Percentiles rank a stretch among this genome's conserved stretches.
Conservation (phyloP, 768 basidiomycete genomes). For the Mycena venus region DNA sequence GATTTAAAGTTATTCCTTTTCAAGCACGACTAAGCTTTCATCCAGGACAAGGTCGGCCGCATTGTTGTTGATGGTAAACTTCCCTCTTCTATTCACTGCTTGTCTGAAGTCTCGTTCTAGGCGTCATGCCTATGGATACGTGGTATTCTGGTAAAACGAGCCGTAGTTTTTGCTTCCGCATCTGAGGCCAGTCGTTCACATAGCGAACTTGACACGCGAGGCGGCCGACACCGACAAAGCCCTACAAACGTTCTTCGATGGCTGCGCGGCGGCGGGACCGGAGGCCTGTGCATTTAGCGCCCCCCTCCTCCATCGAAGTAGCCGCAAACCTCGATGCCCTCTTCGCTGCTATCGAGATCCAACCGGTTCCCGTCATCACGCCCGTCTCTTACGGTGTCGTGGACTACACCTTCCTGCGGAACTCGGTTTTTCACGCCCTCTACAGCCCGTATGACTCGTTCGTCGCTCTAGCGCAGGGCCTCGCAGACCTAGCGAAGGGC, state of each 20-base stretch:
- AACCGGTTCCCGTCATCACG: constrained; percentile 50
- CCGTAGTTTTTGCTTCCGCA: neutral
- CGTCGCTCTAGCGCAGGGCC: constrained; percentile 46
- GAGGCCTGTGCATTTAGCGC: constrained; percentile 53
- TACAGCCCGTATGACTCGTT: constrained; percentile 52
- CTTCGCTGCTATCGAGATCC: constrained; percentile 41
- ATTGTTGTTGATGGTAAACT: constrained; percentile 18
- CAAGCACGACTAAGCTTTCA: neutral
- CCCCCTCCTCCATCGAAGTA: constrained; percentile 48
- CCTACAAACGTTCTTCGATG: constrained; percentile 49
- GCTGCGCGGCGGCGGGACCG: constrained; percentile 53
- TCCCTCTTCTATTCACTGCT: neutral
- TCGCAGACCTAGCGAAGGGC: constrained; percentile 50
- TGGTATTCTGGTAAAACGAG: constrained; percentile 1
- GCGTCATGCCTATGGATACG: neutral
- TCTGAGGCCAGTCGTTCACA: neutral
- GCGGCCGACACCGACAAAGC: constrained; percentile 51
- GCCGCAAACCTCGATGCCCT: constrained; percentile 50
- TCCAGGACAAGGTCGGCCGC: constrained; percentile 25
- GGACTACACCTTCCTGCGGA: constrained; percentile 48
- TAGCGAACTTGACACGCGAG: neutral
- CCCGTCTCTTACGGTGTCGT: constrained; percentile 49
- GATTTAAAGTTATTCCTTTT: neutral
- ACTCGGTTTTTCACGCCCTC: constrained; percentile 46
- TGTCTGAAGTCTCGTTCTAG: neutral